Conservation (phyloP, 2,329 filamentous ascomycete genomes). For the Aulographum hederae region DNA sequence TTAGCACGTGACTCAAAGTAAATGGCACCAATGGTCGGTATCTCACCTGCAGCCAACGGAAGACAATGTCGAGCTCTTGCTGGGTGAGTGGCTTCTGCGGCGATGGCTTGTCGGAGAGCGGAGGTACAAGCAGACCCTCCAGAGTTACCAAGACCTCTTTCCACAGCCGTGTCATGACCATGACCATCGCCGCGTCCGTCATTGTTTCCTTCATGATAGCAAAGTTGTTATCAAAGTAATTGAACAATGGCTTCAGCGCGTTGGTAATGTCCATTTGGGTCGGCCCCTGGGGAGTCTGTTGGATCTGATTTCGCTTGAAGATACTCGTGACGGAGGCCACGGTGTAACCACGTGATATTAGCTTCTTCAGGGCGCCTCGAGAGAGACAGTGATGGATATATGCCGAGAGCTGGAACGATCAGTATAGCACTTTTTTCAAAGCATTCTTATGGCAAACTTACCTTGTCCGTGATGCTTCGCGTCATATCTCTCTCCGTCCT, state of each 20-base stretch:
- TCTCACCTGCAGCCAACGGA: slow-evolving; percentile 62
- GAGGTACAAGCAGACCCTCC: slow-evolving; percentile 77
- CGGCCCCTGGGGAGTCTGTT: slow-evolving; percentile 30
- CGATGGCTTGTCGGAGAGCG: slow-evolving; percentile 85
- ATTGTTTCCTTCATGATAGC: slow-evolving; percentile 96
- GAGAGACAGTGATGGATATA: slow-evolving; percentile 88
- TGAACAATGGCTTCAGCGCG: slow-evolving; percentile 68
- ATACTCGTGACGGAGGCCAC: background rate
- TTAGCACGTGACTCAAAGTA: slow-evolving; percentile 3
- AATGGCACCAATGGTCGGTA: background rate
- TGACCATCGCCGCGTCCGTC: slow-evolving; percentile 89
- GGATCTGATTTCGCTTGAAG: background rate
- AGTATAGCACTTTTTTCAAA: slow-evolving; percentile 5
- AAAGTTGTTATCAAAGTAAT: slow-evolving; percentile 97
- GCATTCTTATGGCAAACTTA: slow-evolving; percentile 21
- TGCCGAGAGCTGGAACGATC: slow-evolving; percentile 49
- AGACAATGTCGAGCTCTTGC: slow-evolving; percentile 85
- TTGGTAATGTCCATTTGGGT: slow-evolving; percentile 60
- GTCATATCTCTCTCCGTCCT: slow-evolving; percentile 97
- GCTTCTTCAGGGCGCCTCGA: slow-evolving; percentile 53
- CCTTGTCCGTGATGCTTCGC: slow-evolving; percentile 93
- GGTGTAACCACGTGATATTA: slow-evolving; percentile 46
- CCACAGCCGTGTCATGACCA: slow-evolving; percentile 96
- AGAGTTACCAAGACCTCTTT: slow-evolving; percentile 91
- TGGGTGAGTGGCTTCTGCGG: slow-evolving; percentile 66